Percentiles rank a stretch among this genome's conserved stretches.
These are phyloP conservation scores for Rhynchospora pubera DNA, from an alignment of 176 grass and related monocot species.

Conservation along the genomic window DNA sequence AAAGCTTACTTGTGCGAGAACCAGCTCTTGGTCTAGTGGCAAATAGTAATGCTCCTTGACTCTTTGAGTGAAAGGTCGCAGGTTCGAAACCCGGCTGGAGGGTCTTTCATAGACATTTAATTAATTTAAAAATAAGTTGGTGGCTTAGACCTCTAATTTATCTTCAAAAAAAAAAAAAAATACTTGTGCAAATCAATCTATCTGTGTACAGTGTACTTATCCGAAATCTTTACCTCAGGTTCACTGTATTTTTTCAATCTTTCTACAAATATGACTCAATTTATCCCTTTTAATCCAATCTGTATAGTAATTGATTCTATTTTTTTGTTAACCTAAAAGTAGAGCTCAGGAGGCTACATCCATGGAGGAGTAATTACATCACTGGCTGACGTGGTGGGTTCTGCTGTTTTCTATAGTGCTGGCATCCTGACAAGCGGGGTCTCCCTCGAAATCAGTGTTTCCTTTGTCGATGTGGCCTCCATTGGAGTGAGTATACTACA, in stretches of 20 bases:
- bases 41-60: too few relatives aligned
- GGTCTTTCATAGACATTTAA: too few relatives aligned
- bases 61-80: too few relatives aligned
- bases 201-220: neutral
- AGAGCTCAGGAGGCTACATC: constrained; percentile 50
- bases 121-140: too few relatives aligned
- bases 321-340: neutral
- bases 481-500: constrained; percentile 41
- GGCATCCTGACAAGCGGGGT: constrained; percentile 35
- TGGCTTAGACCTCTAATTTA: too few relatives aligned
- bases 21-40: too few relatives aligned
- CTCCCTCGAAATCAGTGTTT: constrained; percentile 60
- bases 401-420: constrained; percentile 39
- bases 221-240: neutral
- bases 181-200: neutral
- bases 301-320: too few relatives aligned
- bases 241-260: neutral
- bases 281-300: neutral
- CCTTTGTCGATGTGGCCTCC: constrained; percentile 50
- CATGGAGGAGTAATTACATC: constrained; percentile 53
- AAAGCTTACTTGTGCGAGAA: neutral
- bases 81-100: too few relatives aligned
- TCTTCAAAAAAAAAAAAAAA: too few relatives aligned
- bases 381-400: constrained; percentile 67
- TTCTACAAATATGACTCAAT: neutral